A percentile compares a stretch with the other conserved stretches of the same genome.
Evolutionary conservation across 495 filamentous ascomycete species (phyloP).

Genomic region (Aspergillus funiculosus): DNA sequence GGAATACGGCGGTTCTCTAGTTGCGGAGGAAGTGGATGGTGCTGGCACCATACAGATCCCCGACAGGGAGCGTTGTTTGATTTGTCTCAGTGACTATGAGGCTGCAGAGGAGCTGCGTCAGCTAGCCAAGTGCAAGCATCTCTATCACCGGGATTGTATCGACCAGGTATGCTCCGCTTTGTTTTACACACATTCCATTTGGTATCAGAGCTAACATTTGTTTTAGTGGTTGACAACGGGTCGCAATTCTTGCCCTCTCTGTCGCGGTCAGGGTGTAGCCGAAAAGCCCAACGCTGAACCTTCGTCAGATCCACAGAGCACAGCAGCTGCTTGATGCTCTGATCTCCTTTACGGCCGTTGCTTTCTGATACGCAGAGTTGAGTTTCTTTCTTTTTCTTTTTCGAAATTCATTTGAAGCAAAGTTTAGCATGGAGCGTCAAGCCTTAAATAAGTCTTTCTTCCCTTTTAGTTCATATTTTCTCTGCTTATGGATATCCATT

Average conservation of each 20-base stretch:
- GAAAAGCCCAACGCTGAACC: conserved; percentile 29
- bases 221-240: conserved; percentile 70
- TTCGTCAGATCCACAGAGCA: conserved; percentile 18
- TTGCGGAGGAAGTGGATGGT: conserved; percentile 48
- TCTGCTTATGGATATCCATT: conserved; percentile 36
- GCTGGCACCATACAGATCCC: conserved; percentile 44
- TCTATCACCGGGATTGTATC: conserved; percentile 71
- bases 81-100: conserved; percentile 69
- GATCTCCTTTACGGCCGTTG: not conserved
- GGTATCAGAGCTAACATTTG: conserved; percentile 13
- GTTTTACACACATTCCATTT: conserved; percentile 12
- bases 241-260: conserved; percentile 72
- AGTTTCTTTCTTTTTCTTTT: conserved; percentile 7
- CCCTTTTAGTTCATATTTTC: conserved; percentile 8
- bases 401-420: conserved; percentile 19
- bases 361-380: not conserved
- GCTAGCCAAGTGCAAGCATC: conserved; percentile 61
- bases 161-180: conserved; percentile 57
- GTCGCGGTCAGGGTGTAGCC: conserved; percentile 61
- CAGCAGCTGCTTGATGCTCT: conserved; percentile 19
- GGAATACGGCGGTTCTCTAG: conserved; percentile 41
- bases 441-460: conserved; percentile 28
- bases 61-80: conserved; percentile 60
- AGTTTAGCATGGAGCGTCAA: conserved; percentile 39
- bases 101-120: conserved; percentile 56